Evolutionary conservation across 805 yeast genomes (phyloP), one percentile per base, ranked within the genome.

Genomic region (Brettanomyces anomalus): DNA sequence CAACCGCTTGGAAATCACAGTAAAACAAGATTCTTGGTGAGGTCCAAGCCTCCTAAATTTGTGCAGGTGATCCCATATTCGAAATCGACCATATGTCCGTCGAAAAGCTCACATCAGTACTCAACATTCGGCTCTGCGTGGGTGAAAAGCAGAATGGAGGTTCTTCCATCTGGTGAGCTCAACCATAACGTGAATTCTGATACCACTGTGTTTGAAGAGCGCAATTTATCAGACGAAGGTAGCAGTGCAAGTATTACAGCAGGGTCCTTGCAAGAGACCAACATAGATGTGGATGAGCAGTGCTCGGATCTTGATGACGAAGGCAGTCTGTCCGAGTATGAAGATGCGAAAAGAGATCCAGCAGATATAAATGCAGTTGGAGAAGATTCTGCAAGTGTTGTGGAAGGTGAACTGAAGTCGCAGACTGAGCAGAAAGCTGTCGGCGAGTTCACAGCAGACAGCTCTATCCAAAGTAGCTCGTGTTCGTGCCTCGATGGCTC

Each of bases 1-100:
- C 60, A 60, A 45, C 49, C 58, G 41, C 50, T 58, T 14, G 49
- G 53, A 38, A 54, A 58, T 34, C 62, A 62, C 7, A 45, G 45
- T 18, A 40, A 38, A 15, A 48, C 51, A 15, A 11, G 30, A 13
- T 47, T 44, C 28, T 45, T 55, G 24, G 52, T 56, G 17, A 45
- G 38, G 16, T 43, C 46, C 36, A 44, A 43, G 32, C 55, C 43
- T 28, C 56, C 52, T 35, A 58, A 55, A 34, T 43, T 53, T 1
- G 46, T 60, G 20, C 49, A 49, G 31, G 49, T 57, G 10, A n/a
- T 51, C 10, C 47, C 54, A 31, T 39, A 36, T 10, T 24, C 33
- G 20, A 32, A 32, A 16, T 8, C n/a, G 7, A 14, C 34, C 7
- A 24, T 24, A 7, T 24, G 10, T 11, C 28, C 28, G 28, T 24